These are phyloP conservation scores for Silene latifolia DNA, from an alignment of 148 eudicot species.

Conservation along the genomic window DNA sequence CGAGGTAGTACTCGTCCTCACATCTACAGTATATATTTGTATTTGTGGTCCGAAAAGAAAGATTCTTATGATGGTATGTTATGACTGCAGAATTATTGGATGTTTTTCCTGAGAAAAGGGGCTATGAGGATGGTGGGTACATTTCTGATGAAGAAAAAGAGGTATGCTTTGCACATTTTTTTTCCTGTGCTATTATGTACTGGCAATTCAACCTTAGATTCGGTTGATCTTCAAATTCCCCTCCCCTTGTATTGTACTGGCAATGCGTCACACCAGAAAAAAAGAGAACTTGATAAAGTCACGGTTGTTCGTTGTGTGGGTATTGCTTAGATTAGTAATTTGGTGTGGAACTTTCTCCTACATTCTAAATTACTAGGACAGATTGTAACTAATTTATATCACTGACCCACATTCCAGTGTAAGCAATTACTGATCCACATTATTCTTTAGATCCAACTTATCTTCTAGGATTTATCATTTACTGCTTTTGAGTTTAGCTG, in stretches of 20 bases:
- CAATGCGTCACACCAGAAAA: no score
- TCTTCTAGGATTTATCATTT: not conserved
- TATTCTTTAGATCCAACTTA: not conserved
- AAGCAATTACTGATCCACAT: not conserved
- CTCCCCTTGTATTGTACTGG: no score
- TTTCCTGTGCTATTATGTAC: not conserved
- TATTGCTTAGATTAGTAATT: no score
- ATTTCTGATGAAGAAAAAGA: constrained; percentile 65
- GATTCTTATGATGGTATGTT: not conserved
- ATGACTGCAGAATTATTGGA: constrained; percentile 67
- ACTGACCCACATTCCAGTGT: no score
- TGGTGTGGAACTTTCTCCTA: no score
- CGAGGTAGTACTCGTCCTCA: constrained; percentile 47
- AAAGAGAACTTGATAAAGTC: no score
- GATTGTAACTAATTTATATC: not conserved
- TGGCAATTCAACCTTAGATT: not conserved
- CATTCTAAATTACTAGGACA: no score
- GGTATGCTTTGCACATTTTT: constrained; percentile 26
- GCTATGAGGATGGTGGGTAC: constrained; percentile 73
- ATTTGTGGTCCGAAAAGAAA: not conserved
- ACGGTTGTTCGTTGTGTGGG: no score
- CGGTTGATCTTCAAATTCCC: no score
- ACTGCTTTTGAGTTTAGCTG: not conserved
- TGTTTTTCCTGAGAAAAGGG: constrained; percentile 77
- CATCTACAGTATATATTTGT: not conserved